These are phyloP conservation scores for Aspergillus glaucus DNA, from an alignment of 2,329 filamentous ascomycete species.

Conservation along the genomic window DNA sequence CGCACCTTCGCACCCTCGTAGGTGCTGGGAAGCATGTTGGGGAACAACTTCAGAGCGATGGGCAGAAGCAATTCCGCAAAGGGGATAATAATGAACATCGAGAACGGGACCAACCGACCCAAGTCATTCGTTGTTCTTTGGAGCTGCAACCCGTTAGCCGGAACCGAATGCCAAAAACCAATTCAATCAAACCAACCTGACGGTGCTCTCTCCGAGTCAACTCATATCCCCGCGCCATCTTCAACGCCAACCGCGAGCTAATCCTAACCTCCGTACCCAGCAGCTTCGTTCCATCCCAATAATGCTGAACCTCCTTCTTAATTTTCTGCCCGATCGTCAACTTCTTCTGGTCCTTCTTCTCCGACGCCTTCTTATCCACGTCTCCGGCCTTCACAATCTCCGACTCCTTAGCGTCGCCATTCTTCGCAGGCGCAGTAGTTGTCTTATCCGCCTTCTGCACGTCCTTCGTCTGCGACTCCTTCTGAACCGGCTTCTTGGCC, in stretches of 20 bases:
- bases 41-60: constrained; percentile 87
- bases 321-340: constrained; percentile 85
- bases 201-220: constrained; percentile 87
- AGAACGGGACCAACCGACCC: constrained; percentile 87
- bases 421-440: constrained; percentile 34
- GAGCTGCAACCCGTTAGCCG: constrained; percentile 44
- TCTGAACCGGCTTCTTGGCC: constrained; percentile 75
- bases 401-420: constrained; percentile 43
- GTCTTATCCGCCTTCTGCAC: constrained; percentile 33
- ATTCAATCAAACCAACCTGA: constrained; percentile 49
- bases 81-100: constrained; percentile 92
- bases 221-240: constrained; percentile 98
- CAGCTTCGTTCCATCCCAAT: constrained; percentile 98
- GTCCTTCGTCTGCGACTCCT: constrained; percentile 39
- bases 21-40: constrained; percentile 93
- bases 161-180: not conserved
- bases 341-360: constrained; percentile 64
- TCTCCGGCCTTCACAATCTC: constrained; percentile 44
- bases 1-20: constrained; percentile 89
- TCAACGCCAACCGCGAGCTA: constrained; percentile 81
- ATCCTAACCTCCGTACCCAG: constrained; percentile 88
- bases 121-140: constrained; percentile 91
- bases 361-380: constrained; percentile 52
- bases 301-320: constrained; percentile 88
- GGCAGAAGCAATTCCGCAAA: constrained; percentile 92